phyloP scores from a whole-genome alignment of 2,329 filamentous ascomycete genomes.

The Mycosphaerella sp. region DNA sequence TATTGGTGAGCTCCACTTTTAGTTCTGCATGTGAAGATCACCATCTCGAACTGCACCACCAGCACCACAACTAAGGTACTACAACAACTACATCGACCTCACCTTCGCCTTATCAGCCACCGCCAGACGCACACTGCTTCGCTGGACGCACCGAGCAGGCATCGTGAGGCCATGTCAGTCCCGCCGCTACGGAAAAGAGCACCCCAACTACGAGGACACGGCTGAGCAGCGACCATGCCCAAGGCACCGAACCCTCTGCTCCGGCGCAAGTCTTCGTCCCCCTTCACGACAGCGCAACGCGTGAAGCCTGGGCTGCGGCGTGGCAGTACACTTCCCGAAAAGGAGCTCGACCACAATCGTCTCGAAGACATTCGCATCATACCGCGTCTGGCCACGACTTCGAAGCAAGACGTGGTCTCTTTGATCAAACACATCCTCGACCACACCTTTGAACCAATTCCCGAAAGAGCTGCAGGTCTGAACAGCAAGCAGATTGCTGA shows the following conservation, averaged over 20 bases:
- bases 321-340: constrained; percentile 16
- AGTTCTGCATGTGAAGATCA: not conserved
- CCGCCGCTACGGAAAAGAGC: not conserved
- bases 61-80: no score
- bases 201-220: constrained; percentile 3
- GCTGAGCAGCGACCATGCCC: constrained; percentile 25
- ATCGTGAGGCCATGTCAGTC: not conserved
- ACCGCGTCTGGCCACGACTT: constrained; percentile 53
- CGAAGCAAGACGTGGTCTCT: constrained; percentile 50
- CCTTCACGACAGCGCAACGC: constrained; percentile 35
- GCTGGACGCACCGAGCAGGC: no score
- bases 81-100: not conserved
- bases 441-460: constrained; percentile 60
- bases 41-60: no score
- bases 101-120: no score
- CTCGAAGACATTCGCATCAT: constrained; percentile 56
- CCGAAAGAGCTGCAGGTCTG: constrained; percentile 54
- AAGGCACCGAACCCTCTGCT: constrained; percentile 28
- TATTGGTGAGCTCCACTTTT: not conserved
- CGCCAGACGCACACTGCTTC: no score
- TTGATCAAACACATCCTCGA: constrained; percentile 54
- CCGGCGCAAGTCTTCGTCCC: constrained; percentile 37
- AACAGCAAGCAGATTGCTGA: constrained; percentile 57
- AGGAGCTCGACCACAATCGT: constrained; percentile 36
- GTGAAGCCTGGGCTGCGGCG: constrained; percentile 30